Base-by-base conservation (phyloP, 768 basidiomycete species). In the Boletus rex-veris region DNA sequence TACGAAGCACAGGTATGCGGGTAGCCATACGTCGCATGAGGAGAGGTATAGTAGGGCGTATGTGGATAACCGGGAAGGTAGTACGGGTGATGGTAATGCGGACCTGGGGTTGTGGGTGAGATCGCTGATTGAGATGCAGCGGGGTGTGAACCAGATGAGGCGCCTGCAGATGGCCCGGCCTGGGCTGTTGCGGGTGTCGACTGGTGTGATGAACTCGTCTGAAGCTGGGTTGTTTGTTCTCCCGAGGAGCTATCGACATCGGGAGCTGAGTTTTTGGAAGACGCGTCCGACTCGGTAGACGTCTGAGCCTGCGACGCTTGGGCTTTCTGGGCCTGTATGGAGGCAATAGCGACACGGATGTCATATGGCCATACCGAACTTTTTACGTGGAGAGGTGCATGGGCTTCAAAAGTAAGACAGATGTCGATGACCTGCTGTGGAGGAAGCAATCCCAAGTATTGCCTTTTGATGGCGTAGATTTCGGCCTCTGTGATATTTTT, bases 371-470 rank as follows among this genome's bases (percentile, higher is more conserved):
- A 90, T 69, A 90, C 71, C n/a, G 82, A 73, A 52, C 75, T 75
- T 68, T 81, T 84, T 48, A 86, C 66, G 57, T 85, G 84, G 37
- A 78, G 72, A 12, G 87, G 83, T 14, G 84, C 82, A 74, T 90
- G 79, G 9, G 81, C 66, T 61, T 90, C 86, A 62, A 88, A 84
- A 36, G 78, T 77, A 55, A 91, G 75, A 66, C 86, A 90, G 62
- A 91, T 82, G 60, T 90, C 89, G 64, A 91, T 88, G 64, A 91
- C 78, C 71, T 90, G 86, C 42, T 80, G 77, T 19, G 78, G 81
- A 21, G 83, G 78, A 8, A 92, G 76, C 19, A 88, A 76, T 21
- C 77, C 75, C 40, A 92, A 75, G 73, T 91, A 92, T 57, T 81
- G 79, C 58, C 81, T 80, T 68, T 89, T 90, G 71, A 86, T 81